Base-by-base conservation (phyloP, 306 rosid species). In the Ceratonia siliqua region DNA sequence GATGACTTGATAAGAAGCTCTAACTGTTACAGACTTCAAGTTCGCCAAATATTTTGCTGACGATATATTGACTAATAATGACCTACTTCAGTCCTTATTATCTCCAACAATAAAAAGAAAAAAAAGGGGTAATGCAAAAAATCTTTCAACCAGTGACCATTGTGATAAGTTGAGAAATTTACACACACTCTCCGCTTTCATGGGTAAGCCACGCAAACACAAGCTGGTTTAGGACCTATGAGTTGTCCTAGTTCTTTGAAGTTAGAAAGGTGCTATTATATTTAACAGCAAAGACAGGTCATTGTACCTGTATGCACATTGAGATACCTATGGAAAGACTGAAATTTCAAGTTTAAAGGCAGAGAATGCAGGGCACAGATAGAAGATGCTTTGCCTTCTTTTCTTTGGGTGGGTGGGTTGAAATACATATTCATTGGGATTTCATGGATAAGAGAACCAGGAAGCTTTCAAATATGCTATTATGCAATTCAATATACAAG, bases 1-100 rank as follows among this genome's bases (percentile, higher is more conserved):
- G 10, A 30, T 76, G 28, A 76, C 25, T 12, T 65, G 46, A 28
- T 18, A 54, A 65, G 25, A 54, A 24, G 50, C 65, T 65, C 14
- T 15, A 52, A 7, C 57, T 56, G 25, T 59, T 39, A 63, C 32
- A 66, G 28, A 15, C 56, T 45, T 55, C 62, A 43, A 68, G 59
- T 32, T 11, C 42, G 32, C 21, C 52, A 33, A 45, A 73, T 22
- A 74, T 33, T 35, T 36, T 52, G 12, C 58, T 43, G 35, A 28
- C 69, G 14, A 8, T 30, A 10, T 10, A 18, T 17, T 28, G 54
- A 53, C 38, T 38, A 53, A 48, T 15, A 53, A 54, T 1, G 1
- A 15, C 27, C 42, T 22, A 21, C 24, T 65, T 65, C 71, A 43
- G 38, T 13, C 46, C 25, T 25, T 15, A 18, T 15, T 42, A 43